These are phyloP conservation scores for Strombidium stylifer DNA, from an alignment of 73 alveolate species.

Conservation along the genomic window DNA sequence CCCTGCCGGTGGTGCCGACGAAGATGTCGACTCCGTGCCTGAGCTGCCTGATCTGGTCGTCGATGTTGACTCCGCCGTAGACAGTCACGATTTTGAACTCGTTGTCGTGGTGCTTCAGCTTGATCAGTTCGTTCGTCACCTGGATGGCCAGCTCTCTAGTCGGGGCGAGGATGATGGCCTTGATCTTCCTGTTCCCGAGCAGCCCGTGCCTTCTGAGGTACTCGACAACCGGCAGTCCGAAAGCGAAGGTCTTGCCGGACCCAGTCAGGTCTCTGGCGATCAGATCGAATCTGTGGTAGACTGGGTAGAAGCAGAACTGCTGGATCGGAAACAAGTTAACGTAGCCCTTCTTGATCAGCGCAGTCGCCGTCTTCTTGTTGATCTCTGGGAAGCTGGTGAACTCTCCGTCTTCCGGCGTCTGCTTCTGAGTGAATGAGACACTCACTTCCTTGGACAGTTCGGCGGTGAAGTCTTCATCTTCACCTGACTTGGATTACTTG, in stretches of 20 bases:
- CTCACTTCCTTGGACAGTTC: too few species aligned
- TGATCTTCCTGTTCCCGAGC: constrained; percentile 37
- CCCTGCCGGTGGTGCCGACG: constrained; percentile 99
- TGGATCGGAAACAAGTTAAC: constrained; percentile 73
- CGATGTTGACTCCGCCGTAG: constrained; percentile 91
- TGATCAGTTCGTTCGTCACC: constrained; percentile 66
- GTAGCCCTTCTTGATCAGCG: constrained; percentile 6
- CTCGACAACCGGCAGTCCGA: constrained; percentile 88
- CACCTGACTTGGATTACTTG: too few species aligned
- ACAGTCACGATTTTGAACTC: constrained; percentile 65
- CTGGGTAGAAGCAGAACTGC: constrained; percentile 76
- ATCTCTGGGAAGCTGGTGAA: constrained; percentile 46
- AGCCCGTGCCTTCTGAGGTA: constrained; percentile 61
- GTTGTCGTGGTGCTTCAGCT: constrained; percentile 58
- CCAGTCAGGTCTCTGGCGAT: constrained; percentile 95
- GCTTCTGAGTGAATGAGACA: not conserved
- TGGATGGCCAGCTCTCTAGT: constrained; percentile 96
- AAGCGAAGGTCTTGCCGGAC: constrained; percentile 95
- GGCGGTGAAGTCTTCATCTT: too few species aligned
- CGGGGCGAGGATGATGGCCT: constrained; percentile 84
- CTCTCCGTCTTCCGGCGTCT: not conserved
- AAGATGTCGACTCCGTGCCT: constrained; percentile 94
- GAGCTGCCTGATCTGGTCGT: constrained; percentile 78
- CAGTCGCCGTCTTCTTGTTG: constrained; percentile 6
- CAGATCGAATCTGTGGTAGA: constrained; percentile 78